Conservation (phyloP, 1,284 basidiomycete species). For the Puccinia hordei region DNA sequence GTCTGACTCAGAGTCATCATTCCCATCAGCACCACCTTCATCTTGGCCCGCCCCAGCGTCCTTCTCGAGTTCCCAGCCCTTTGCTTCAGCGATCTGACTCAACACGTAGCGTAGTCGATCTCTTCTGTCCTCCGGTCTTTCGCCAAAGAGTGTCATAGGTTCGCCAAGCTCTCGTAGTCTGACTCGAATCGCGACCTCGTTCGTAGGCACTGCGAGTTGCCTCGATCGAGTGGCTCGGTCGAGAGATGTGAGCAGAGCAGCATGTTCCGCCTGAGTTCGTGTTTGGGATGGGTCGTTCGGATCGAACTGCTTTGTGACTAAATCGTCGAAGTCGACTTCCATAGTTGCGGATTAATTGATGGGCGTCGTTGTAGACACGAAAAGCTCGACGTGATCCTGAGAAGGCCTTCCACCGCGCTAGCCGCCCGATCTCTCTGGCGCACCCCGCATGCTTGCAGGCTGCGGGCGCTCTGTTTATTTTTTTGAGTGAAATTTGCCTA, state of each 20-base stretch:
- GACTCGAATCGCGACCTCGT: conserved; percentile 86
- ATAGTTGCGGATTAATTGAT: conserved; percentile 3
- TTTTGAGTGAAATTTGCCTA: too few species aligned
- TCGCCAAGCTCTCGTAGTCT: conserved; percentile 88
- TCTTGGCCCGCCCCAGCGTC: conserved; percentile 49
- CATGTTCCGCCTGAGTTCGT: conserved; percentile 45
- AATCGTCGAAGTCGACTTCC: conserved; percentile 50
- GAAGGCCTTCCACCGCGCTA: too few species aligned
- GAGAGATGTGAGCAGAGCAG: conserved; percentile 27
- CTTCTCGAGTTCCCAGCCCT: conserved; percentile 58
- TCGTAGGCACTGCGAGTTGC: conserved; percentile 90
- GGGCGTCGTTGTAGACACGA: background rate
- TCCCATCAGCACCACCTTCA: conserved; percentile 64
- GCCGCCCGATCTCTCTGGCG: too few species aligned
- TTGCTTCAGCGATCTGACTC: conserved; percentile 79
- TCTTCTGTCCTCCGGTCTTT: conserved; percentile 72
- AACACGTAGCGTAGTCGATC: conserved; percentile 86
- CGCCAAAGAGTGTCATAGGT: conserved; percentile 94
- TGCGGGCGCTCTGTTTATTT: too few species aligned
- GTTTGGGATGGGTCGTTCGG: conserved; percentile 41
- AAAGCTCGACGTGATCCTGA: background rate
- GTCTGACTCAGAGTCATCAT: conserved; percentile 67
- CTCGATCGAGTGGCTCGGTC: conserved; percentile 66
- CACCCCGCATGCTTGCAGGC: too few species aligned
- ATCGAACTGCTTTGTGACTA: conserved; percentile 43